Evolutionary conservation across 768 basidiomycete species (phyloP).

Genomic region (Hericium alpestre): DNA sequence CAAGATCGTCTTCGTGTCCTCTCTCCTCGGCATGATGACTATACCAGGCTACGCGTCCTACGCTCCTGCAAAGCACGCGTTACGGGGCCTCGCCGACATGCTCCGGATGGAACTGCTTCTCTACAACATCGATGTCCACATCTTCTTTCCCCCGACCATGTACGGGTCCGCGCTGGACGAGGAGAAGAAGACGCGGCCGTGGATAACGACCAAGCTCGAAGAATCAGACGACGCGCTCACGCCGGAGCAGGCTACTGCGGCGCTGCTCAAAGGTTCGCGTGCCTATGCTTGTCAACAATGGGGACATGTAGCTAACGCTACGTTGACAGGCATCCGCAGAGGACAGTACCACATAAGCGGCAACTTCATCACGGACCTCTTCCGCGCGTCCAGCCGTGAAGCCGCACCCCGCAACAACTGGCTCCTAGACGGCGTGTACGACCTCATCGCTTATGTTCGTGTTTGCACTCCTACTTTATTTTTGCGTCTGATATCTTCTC

Average conservation of each 20-base stretch:
- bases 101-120: slow-evolving; percentile 68
- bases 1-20: slow-evolving; percentile 67
- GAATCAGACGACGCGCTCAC: slow-evolving; percentile 34
- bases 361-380: not conserved
- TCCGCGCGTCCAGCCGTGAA: not conserved
- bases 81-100: slow-evolving; percentile 76
- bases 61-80: slow-evolving; percentile 72
- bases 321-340: not conserved
- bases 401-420: not conserved
- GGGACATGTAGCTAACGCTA: not conserved
- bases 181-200: slow-evolving; percentile 69
- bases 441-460: not conserved
- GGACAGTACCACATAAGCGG: not conserved
- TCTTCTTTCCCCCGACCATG: slow-evolving; percentile 78
- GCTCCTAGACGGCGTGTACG: not conserved
- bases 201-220: slow-evolving; percentile 66
- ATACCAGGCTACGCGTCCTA: slow-evolving; percentile 73
- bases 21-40: slow-evolving; percentile 61
- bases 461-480: too few species aligned
- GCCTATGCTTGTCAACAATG: not conserved
- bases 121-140: slow-evolving; percentile 67
- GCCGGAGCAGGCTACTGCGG: not conserved
- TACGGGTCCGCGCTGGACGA: slow-evolving; percentile 60
- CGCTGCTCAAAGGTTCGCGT: not conserved
- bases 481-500: too few species aligned